Evolutionary conservation across 768 basidiomycete species (phyloP).

Genomic region (Russula ochroleuca): DNA sequence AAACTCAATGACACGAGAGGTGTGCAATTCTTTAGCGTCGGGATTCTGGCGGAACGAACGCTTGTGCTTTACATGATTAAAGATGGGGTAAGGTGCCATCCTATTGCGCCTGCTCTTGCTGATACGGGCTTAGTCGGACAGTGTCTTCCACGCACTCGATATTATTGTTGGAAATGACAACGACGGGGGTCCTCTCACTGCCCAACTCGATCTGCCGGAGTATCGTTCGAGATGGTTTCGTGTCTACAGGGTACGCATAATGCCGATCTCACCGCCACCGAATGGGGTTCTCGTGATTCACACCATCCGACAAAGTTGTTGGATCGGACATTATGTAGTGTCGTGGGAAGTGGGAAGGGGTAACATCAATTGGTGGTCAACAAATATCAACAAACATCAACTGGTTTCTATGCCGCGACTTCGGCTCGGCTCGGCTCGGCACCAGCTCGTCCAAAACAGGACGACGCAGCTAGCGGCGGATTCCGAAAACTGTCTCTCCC

Average conservation of each 20-base stretch:
- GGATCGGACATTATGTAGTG: too few species aligned
- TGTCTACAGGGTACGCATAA: slow-evolving; percentile 58
- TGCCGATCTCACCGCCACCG: not conserved
- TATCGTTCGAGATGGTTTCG: slow-evolving; percentile 93
- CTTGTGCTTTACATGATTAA: slow-evolving; percentile 94
- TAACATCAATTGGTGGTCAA: too few species aligned
- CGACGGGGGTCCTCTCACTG: slow-evolving; percentile 62
- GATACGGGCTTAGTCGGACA: slow-evolving; percentile 54
- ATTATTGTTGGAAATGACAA: slow-evolving; percentile 82
- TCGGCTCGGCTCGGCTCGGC: too few species aligned
- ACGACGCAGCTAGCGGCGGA: too few species aligned
- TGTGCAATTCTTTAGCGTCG: slow-evolving; percentile 94
- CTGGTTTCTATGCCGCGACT: too few species aligned
- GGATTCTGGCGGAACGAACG: slow-evolving; percentile 78
- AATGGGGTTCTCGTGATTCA: not conserved
- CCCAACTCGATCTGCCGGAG: slow-evolving; percentile 69
- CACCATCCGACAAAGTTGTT: not conserved
- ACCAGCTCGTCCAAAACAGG: too few species aligned
- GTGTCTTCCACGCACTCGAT: slow-evolving; percentile 92
- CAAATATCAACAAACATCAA: too few species aligned
- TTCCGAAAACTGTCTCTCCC: too few species aligned
- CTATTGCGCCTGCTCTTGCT: slow-evolving; percentile 26
- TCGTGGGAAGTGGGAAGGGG: too few species aligned
- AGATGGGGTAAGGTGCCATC: slow-evolving; percentile 59
- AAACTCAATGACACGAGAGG: slow-evolving; percentile 86